A percentile compares a stretch with the other conserved stretches of the same genome.
Evolutionary conservation across 345 rosid genomes (phyloP).

Genomic region (Populus davidiana): DNA sequence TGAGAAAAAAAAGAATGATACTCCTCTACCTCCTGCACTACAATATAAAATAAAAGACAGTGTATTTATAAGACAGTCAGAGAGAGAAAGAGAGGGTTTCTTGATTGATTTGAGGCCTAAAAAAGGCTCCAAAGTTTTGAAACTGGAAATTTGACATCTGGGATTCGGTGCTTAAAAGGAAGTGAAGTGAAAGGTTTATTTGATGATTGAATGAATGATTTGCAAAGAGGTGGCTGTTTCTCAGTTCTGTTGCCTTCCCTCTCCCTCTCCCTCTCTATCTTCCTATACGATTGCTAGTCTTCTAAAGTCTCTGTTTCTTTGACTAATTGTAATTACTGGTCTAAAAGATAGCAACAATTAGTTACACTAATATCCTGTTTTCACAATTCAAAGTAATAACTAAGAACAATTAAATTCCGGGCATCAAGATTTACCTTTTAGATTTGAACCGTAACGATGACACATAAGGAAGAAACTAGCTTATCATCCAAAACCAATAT

Average conservation of each 20-base stretch:
- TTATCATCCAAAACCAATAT: not conserved
- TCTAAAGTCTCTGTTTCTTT: not conserved
- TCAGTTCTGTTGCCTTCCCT: not conserved
- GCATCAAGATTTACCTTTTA: no score
- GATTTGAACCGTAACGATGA: not conserved
- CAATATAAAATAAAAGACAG: not conserved
- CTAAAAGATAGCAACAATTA: not conserved
- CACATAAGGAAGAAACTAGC: not conserved
- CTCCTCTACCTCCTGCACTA: constrained; percentile 8
- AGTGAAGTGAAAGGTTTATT: not conserved
- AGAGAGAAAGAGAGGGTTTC: not conserved
- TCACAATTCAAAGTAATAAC: no score
- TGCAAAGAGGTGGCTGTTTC: constrained; percentile 1
- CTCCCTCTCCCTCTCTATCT: no score
- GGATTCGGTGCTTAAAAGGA: not conserved
- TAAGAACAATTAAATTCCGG: no score
- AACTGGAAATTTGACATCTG: constrained; percentile 1
- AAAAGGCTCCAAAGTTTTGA: constrained; percentile 11
- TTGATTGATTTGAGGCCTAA: not conserved
- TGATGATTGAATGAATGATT: constrained; percentile 3
- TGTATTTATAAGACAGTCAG: not conserved
- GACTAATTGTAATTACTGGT: not conserved
- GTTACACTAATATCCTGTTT: no score
- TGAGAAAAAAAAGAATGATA: constrained; percentile 3
- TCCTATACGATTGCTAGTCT: not conserved